Base-by-base conservation (phyloP, 2,329 filamentous ascomycete genomes). In the Scedosporium apiospermum region DNA sequence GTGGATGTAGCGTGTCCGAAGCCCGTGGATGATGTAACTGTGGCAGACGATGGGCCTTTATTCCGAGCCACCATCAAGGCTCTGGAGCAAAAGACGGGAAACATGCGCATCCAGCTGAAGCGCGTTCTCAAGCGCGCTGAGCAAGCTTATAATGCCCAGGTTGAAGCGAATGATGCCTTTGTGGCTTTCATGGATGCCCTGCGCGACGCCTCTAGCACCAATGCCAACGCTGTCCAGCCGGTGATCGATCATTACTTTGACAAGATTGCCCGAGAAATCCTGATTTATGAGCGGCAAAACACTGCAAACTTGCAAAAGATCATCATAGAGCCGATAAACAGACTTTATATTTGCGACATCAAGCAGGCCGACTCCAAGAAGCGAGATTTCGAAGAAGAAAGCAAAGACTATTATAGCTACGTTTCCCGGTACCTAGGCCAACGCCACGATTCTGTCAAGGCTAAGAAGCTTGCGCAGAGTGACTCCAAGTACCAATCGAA, bases 221-320 rank as follows among this genome's bases (percentile, higher is more conserved):
- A 98, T 71, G 90, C 92, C 58, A 96, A 96, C 70, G 95, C 93
- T 0, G 93, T 99, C n/a, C 91, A 96, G 71, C 96, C 95, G 16
- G 95, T 93, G 4, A 82, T 99, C 64, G 95, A 99, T 65, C 93
- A 99, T 74, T 99, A 99, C 73, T 99, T 98, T 70, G 93, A 98
- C 75, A 96, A 93, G 70, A 98, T 96, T 67, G 93, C 93, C 3
- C 87, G 88, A 65, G 91, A 98, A 71, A 97, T 99, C 57, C 77
- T 97, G 44, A 75, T 79, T 0, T 98, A 97, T 71, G 93, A 99
- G 75, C 87, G 87, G 65, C 86, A 90, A 66, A 98, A 97, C 71
- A 87, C 90, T 0, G 69, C 78, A 46, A 93, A 96, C 69, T 81
- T 99, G 41, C 93, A 97, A 70, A 93, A 87, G 71, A 88, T 96